Conservation (phyloP, 1,139 yeast genomes). For the Taiozyma sp. region DNA sequence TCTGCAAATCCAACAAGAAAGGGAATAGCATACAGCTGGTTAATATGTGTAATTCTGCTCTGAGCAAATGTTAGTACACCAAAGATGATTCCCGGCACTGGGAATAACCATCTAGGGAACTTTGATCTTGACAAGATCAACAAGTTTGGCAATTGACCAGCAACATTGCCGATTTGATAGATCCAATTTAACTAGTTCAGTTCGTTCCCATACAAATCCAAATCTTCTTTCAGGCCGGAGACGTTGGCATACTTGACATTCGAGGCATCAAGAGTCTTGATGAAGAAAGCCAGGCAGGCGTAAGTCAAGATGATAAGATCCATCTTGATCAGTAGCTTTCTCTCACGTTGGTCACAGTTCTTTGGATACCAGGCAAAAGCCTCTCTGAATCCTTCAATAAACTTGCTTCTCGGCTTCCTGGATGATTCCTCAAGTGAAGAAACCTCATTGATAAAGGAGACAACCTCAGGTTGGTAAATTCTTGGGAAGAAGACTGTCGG, state of each 20-base stretch:
- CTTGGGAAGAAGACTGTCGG: too few species aligned
- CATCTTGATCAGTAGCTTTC: constrained; percentile 28
- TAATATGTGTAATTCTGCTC: constrained; percentile 33
- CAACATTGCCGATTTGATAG: constrained; percentile 24
- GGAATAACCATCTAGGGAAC: constrained; percentile 21
- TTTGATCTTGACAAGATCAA: constrained; percentile 11
- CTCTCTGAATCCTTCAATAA: neutral
- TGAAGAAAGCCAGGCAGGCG: constrained; percentile 31
- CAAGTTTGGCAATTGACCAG: constrained; percentile 23
- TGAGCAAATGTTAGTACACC: constrained; percentile 45
- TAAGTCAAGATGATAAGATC: constrained; percentile 32
- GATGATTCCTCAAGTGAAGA: neutral
- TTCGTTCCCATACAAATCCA: constrained; percentile 23
- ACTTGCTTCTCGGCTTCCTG: neutral
- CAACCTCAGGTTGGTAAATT: too few species aligned
- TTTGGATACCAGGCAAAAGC: constrained; percentile 5
- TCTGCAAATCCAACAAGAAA: constrained; percentile 30
- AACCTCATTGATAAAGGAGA: neutral
- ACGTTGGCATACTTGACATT: constrained; percentile 31
- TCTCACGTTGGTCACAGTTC: constrained; percentile 21
- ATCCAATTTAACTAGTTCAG: constrained; percentile 21
- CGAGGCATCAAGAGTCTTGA: constrained; percentile 28
- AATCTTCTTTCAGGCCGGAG: constrained; percentile 30
- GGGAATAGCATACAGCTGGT: constrained; percentile 32
- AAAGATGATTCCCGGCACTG: constrained; percentile 45